Conservation (phyloP, 2,329 filamentous ascomycete species). For the Calonectria fujianensis region DNA sequence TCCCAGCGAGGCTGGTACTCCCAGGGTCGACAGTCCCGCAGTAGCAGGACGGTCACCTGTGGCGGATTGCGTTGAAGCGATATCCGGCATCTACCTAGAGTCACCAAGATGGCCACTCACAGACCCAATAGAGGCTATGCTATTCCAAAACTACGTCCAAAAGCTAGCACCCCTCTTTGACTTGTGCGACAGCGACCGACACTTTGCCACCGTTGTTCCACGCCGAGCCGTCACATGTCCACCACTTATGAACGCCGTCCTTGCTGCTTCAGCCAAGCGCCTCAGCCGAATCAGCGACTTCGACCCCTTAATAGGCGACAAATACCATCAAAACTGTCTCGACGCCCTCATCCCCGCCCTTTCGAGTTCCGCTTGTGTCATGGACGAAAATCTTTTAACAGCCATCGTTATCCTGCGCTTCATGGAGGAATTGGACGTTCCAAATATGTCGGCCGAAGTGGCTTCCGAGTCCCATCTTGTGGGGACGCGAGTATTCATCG, state of each 20-base stretch:
- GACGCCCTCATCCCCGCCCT: slow-evolving; percentile 54
- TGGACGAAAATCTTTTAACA: slow-evolving; percentile 57
- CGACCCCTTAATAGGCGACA: slow-evolving; percentile 51
- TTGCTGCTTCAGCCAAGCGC: slow-evolving; percentile 55
- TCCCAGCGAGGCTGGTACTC: slow-evolving; percentile 31
- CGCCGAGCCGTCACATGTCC: slow-evolving; percentile 54
- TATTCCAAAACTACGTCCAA: slow-evolving; percentile 55
- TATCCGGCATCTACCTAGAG: slow-evolving; percentile 51
- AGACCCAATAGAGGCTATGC: slow-evolving; percentile 54
- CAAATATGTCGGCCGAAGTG: slow-evolving; percentile 41
- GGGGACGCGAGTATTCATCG: slow-evolving; percentile 55
- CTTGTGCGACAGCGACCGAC: slow-evolving; percentile 54
- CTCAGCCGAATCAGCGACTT: slow-evolving; percentile 50
- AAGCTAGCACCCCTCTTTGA: slow-evolving; percentile 55
- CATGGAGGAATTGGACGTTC: slow-evolving; percentile 55
- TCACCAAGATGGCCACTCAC: slow-evolving; percentile 49
- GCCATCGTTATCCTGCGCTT: slow-evolving; percentile 57
- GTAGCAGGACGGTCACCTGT: slow-evolving; percentile 36
- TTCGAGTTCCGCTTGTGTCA: slow-evolving; percentile 50
- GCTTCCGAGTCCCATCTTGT: slow-evolving; percentile 54
- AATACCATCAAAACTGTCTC: slow-evolving; percentile 56
- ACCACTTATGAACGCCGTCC: slow-evolving; percentile 55
- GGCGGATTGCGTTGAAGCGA: slow-evolving; percentile 45
- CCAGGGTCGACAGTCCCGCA: slow-evolving; percentile 40
- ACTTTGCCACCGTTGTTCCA: slow-evolving; percentile 56